phyloP scores from a whole-genome alignment of 345 rosid genomes.

The Gossypium arboreum region DNA sequence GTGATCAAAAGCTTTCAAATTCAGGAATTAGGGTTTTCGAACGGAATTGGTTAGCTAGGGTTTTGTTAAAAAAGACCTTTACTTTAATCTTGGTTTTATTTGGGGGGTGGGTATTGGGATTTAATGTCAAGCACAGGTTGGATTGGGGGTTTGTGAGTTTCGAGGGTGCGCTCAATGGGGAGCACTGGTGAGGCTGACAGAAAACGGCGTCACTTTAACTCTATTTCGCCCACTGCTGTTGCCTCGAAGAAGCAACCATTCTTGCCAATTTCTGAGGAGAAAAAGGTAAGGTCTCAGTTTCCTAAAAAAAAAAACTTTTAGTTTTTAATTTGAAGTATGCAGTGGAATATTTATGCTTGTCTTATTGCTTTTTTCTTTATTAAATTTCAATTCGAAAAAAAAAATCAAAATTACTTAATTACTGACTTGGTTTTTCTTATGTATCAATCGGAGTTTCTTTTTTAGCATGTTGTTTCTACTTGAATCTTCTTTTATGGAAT shows the following conservation, averaged over 20 bases:
- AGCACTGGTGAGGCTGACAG: slow-evolving; percentile 93
- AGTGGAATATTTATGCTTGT: background rate
- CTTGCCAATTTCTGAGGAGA: slow-evolving; percentile 68
- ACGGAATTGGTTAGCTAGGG: slow-evolving; percentile 19
- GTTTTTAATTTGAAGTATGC: background rate
- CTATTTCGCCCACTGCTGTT: slow-evolving; percentile 69
- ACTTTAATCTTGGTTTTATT: background rate
- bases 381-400: background rate
- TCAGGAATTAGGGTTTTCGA: slow-evolving; percentile 5
- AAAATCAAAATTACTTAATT: background rate
- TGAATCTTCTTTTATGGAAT: background rate
- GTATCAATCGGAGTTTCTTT: background rate
- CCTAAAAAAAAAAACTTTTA: background rate
- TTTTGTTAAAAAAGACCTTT: background rate
- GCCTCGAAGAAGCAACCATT: slow-evolving; percentile 65
- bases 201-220: slow-evolving; percentile 74
- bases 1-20: slow-evolving; percentile 2
- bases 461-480: background rate
- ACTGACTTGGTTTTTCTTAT: background rate
- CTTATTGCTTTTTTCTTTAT: background rate
- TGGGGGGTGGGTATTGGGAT: background rate
- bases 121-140: slow-evolving; percentile 26
- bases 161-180: slow-evolving; percentile 50
- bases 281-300: slow-evolving; percentile 38
- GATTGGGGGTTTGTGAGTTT: slow-evolving; percentile 33